Base-by-base conservation (phyloP, 2,329 filamentous ascomycete genomes). In the Cladophialophora bantiana region DNA sequence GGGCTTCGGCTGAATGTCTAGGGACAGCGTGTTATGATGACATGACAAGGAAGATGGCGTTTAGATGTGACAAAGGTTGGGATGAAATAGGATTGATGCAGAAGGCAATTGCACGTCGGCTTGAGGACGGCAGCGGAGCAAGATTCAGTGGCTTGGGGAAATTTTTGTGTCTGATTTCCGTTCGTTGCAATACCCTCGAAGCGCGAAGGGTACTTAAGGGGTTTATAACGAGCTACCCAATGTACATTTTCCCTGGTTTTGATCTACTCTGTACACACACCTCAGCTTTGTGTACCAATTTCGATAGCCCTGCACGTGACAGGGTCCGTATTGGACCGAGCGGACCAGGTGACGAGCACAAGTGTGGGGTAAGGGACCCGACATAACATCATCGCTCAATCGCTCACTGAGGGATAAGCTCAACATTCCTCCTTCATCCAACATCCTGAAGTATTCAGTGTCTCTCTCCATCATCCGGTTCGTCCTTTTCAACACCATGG, bases 351-450 rank as follows among this genome's bases (percentile, higher is more conserved):
- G 34, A 38, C 18, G 31, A 38, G 40, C 58, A 48, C 18, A 57
- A 65, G 57, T 65, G 63, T 65, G 63, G 63, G 63, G 63, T 61
- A 65, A 52, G 18, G n/a, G 32, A 50, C 18, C 13, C 63, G 31
- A 35, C 63, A 38, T 65, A 53, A 50, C 59, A 61, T 61, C 59
- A 61, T 53, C 32, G 59, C 59, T 36, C 59, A 34, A 36, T 61
- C 34, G 59, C 48, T 61, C 48, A 61, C 59, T 18, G 59, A 53
- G 32, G 45, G n/a, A 55, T 26, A 26, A n/a, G 36, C 45, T 38
- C 48, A 20, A 53, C 18, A 61, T 54, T 53, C 26, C 26, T 20
- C 26, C 48, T 35, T 52, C 48, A 10, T 42, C 48, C 36, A 42
- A 13, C 7, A 26, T 50, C 45, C 45, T 50, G 26, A 26, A 26